Evolutionary conservation across 345 rosid species (phyloP).

Genomic region (Lenwebbia sp.): DNA sequence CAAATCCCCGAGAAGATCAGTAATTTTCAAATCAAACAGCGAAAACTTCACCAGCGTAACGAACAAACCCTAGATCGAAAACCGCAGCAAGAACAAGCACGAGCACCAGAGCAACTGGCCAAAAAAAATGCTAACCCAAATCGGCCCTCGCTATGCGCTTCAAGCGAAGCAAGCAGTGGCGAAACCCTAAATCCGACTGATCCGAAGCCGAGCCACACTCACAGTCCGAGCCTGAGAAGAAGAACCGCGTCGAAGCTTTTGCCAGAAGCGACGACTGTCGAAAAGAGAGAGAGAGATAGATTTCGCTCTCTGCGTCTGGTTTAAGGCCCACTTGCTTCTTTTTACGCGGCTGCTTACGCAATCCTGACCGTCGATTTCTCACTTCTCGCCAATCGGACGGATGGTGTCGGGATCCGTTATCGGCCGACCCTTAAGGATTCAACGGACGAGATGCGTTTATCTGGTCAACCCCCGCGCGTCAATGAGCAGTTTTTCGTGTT

Average conservation of each 20-base stretch:
- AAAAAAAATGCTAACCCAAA: neutral
- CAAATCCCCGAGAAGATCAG: neutral
- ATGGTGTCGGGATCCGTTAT: neutral
- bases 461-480: neutral
- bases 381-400: neutral
- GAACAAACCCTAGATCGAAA: neutral
- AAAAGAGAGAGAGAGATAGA: neutral
- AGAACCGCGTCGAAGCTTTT: neutral
- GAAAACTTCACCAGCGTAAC: neutral
- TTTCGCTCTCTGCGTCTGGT: neutral
- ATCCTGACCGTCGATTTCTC: constrained; percentile 3
- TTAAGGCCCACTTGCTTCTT: neutral
- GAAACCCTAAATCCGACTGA: neutral
- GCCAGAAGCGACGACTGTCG: neutral
- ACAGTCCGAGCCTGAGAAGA: neutral
- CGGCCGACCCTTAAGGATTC: neutral
- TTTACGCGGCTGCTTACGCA: neutral
- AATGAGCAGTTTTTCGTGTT: neutral
- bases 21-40: neutral
- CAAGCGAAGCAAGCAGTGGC: neutral
- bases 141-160: neutral
- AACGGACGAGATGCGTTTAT: neutral
- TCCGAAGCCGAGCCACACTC: neutral
- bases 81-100: neutral
- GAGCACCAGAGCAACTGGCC: neutral